These are phyloP conservation scores for Ballota nigra DNA, from an alignment of 257 asterid genomes.

Conservation along the genomic window DNA sequence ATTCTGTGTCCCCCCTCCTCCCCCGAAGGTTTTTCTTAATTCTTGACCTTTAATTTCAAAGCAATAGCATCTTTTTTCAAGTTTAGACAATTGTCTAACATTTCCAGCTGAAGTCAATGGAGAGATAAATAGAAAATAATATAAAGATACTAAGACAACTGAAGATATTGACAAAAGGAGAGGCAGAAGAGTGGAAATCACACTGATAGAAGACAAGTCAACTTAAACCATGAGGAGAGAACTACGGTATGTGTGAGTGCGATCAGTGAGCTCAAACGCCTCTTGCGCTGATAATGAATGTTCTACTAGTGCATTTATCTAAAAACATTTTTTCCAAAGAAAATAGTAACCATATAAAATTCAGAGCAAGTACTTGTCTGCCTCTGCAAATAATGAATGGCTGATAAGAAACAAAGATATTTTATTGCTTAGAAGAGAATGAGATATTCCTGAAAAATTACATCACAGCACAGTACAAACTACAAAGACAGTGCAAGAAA, in stretches of 20 bases:
- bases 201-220: constrained; percentile 7
- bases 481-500: too few relatives aligned
- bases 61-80: background rate
- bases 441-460: too few relatives aligned
- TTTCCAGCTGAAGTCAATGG: constrained; percentile 4
- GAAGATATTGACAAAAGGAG: background rate
- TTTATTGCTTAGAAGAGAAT: too few relatives aligned
- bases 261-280: background rate
- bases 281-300: background rate
- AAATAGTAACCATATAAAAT: background rate
- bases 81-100: background rate
- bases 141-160: background rate
- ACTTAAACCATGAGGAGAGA: constrained; percentile 1
- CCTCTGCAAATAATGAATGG: too few relatives aligned
- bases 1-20: constrained; percentile 2
- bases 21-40: background rate
- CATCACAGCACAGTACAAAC: too few relatives aligned
- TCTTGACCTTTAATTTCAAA: background rate
- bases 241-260: background rate
- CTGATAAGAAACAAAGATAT: too few relatives aligned
- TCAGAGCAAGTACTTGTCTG: background rate
- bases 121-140: background rate
- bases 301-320: background rate
- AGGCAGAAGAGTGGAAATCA: background rate
- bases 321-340: background rate